phyloP scores from a whole-genome alignment of 495 filamentous ascomycete genomes.

The Hypoxylon fuscum region DNA sequence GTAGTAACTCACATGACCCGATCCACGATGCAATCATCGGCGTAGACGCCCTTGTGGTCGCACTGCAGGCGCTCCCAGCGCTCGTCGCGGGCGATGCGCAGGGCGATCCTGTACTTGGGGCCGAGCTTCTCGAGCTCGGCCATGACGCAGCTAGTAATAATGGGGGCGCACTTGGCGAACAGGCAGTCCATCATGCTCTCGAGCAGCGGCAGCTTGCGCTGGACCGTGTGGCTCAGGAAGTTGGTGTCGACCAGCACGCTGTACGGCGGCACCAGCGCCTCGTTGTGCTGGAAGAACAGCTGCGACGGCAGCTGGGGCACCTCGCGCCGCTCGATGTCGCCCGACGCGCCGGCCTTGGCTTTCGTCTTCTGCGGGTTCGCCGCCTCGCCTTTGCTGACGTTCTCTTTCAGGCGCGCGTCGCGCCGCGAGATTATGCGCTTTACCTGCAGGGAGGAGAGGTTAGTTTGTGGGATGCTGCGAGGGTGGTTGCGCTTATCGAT shows the following conservation, averaged over 20 bases:
- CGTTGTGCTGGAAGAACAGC: constrained; percentile 96
- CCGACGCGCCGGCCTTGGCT: constrained; percentile 35
- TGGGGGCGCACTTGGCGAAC: constrained; percentile 71
- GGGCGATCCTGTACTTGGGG: constrained; percentile 84
- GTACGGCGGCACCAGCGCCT: constrained; percentile 89
- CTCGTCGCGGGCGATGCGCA: constrained; percentile 92
- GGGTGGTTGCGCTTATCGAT: constrained; percentile 32
- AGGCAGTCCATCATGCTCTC: constrained; percentile 79
- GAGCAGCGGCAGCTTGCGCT: constrained; percentile 86
- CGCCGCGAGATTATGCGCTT: constrained; percentile 70
- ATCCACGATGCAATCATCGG: constrained; percentile 96
- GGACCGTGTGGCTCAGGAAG: constrained; percentile 90
- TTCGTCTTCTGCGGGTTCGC: constrained; percentile 65
- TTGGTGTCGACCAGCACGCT: constrained; percentile 88
- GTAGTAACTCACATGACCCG: constrained; percentile 63
- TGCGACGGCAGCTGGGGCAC: constrained; percentile 81
- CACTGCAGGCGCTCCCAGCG: constrained; percentile 85
- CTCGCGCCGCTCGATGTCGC: constrained; percentile 66
- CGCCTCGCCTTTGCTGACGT: constrained; percentile 60
- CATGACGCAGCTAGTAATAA: constrained; percentile 77
- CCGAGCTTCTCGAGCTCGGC: constrained; percentile 93
- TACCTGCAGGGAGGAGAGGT: constrained; percentile 49
- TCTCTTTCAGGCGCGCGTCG: constrained; percentile 68
- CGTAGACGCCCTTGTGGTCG: constrained; percentile 89
- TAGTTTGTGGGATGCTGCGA: constrained; percentile 3